These are phyloP conservation scores for Apiotrichum gamsii DNA, from an alignment of 1,284 basidiomycete genomes.

Conservation along the genomic window DNA sequence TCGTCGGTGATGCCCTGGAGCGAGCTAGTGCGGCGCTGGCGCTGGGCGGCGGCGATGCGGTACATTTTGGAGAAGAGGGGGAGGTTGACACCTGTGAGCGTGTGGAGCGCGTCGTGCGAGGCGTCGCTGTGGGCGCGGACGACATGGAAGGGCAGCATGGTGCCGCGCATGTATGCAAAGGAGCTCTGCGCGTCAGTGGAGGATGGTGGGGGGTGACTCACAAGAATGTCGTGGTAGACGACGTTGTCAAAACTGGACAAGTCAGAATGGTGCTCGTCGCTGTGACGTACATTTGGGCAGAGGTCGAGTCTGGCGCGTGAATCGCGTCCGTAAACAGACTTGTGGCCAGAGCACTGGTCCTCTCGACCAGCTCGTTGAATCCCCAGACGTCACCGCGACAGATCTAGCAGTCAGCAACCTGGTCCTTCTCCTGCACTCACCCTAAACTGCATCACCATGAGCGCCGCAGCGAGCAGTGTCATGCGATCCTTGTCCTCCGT, in stretches of 20 bases:
- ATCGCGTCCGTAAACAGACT: conserved; percentile 1
- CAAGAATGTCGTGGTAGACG: conserved; percentile 32
- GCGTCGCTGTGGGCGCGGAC: conserved; percentile 5
- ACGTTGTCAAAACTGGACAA: conserved; percentile 31
- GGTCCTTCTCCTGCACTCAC: conserved; percentile 14
- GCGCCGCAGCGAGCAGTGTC: conserved; percentile 28
- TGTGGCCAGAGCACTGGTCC: background rate
- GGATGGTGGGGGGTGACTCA: too few species aligned
- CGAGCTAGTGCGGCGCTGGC: conserved; percentile 13
- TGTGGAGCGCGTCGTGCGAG: conserved; percentile 16
- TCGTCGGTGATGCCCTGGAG: conserved; percentile 22
- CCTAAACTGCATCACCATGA: conserved; percentile 39
- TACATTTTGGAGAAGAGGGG: conserved; percentile 31
- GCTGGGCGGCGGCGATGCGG: conserved; percentile 21
- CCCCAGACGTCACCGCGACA: conserved; percentile 39
- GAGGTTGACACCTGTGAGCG: conserved; percentile 28
- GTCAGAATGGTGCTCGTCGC: too few species aligned
- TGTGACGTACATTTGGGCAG: conserved; percentile 26
- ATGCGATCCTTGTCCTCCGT: conserved; percentile 18
- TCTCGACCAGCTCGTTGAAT: conserved; percentile 19
- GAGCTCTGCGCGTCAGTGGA: too few species aligned
- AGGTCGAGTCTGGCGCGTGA: conserved; percentile 20
- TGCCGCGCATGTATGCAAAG: background rate
- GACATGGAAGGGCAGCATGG: conserved; percentile 4
- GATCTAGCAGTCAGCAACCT: conserved; percentile 17